Evolutionary conservation across 306 rosid species (phyloP).

Genomic region (Acacia melanoxylon): DNA sequence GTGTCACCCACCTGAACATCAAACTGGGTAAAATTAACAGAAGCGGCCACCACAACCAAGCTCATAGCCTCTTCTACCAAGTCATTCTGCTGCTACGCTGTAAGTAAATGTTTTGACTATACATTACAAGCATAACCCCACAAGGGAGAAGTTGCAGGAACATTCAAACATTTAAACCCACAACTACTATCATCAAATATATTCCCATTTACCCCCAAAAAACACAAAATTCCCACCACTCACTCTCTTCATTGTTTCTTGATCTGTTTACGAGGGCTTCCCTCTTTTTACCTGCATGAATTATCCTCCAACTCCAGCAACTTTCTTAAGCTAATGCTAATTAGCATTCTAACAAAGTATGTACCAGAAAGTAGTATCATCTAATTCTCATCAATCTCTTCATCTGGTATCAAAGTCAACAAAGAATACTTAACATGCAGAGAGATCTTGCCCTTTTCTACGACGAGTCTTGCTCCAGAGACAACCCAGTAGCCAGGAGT

Average conservation of each 20-base stretch:
- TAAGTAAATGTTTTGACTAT: not conserved
- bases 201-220: not conserved
- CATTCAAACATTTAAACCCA: not conserved
- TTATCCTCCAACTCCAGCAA: not conserved
- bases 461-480: conserved; percentile 87
- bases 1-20: not conserved
- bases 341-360: conserved; percentile 21
- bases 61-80: not conserved
- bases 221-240: not conserved
- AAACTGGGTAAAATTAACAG: not conserved
- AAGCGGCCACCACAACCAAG: conserved; percentile 8
- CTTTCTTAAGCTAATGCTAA: not conserved
- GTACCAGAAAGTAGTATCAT: conserved; percentile 23
- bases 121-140: conserved; percentile 25
- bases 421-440: conserved; percentile 82
- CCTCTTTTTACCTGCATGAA: not conserved
- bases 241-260: not conserved
- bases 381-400: conserved; percentile 67
- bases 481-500: conserved; percentile 97
- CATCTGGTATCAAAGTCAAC: conserved; percentile 70
- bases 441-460: conserved; percentile 87
- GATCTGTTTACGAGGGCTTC: not conserved
- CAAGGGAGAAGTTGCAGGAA: conserved; percentile 7
- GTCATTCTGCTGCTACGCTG: conserved; percentile 16
- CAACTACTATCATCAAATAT: not conserved